Evolutionary conservation across 106 monocot species (phyloP), one percentile per base, ranked within the genome.

Genomic region (Gastrodia elata): DNA sequence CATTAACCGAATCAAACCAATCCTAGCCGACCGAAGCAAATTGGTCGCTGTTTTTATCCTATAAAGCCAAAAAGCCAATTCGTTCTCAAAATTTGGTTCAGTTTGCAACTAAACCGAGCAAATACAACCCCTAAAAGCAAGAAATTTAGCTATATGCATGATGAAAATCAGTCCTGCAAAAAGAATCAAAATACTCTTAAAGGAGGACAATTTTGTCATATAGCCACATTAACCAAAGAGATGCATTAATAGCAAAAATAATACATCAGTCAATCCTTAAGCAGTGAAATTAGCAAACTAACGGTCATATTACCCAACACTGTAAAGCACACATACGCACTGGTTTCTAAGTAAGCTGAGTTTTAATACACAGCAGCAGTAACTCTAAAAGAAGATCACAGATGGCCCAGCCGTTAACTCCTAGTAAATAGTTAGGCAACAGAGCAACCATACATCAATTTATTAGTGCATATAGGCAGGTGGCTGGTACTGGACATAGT

Each of bases 401-500:
- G 71, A 32, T 33, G 76, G 71, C 43, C 65, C 38, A 37, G 6
- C 15, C 59, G 43, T 70, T 72, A 71, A 81, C 74, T 42, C 57
- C 77, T 84, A 82, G 57, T 67, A 67, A n/a, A 6, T 65, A 77
- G 76, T 82, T 79, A 85, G 78, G 41, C 43, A 79, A 38, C 46
- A 69, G 73, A 46, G 79, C 55, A 55, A 81, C 67, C 71, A 75
- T 64, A 67, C 73, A 68, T 80, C 73, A n/a, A n/a, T 81, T 79
- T 67, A 68, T 83, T 64, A 94, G 83, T 91, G 89, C 70, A 91
- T 76, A 74, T 91, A 94, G 69, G 39, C 38, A 10, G 88, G 39
- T 38, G 80, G 71, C 39, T 82, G 88, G 61, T 91, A 91, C 80
- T 90, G 87, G 68, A 91, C 82, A 76, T 80, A 85, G 65, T 87